Base-by-base conservation (phyloP, 495 filamentous ascomycete genomes). In the Daldinia grandis region DNA sequence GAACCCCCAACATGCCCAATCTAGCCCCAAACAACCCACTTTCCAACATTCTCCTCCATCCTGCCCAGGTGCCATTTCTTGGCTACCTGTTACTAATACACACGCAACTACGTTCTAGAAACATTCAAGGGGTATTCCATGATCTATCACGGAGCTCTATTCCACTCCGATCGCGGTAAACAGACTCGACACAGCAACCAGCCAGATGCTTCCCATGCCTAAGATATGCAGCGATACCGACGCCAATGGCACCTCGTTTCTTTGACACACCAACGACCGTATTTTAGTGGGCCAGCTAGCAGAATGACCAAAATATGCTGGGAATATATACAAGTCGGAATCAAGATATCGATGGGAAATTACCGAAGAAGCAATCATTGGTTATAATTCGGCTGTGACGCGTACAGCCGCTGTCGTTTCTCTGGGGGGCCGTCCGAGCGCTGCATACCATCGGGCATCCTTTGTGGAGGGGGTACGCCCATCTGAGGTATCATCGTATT, bases 331-430 rank as follows among this genome's bases (percentile, higher is more conserved):
- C 71, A 68, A 53, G 60, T 58, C 51, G 60, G 53, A 66, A 66
- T 64, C 63, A 66, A 65, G 58, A 15, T 59, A 55, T 62, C 19
- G 54, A 53, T 58, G 31, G 47, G 30, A 44, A 24, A 62, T 53
- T 47, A 42, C 24, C 17, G 1, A 24, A 24, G 19, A 47, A 54
- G 35, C 44, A 9, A 15, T 69, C 49, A 77, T 68, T 72, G 73
- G 33, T 74, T 74, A 60, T 80, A 81, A 64, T 66, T 77, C 37
- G 69, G 67, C 27, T 77, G 74, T 5, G 79, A 76, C 0, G 78
- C 78, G 55, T 83, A 84, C 51, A 83, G 40, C 19, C 77, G 75
- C 62, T 79, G 77, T 51, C 77, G 69, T 51, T 79, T 79, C 66
- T 79, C 77, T 0, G 77, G 77, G 10, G 77, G 77, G 0, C 77